Evolutionary conservation across 371 early-diverging fungal species (phyloP).

Genomic region (Mortierella sp.): DNA sequence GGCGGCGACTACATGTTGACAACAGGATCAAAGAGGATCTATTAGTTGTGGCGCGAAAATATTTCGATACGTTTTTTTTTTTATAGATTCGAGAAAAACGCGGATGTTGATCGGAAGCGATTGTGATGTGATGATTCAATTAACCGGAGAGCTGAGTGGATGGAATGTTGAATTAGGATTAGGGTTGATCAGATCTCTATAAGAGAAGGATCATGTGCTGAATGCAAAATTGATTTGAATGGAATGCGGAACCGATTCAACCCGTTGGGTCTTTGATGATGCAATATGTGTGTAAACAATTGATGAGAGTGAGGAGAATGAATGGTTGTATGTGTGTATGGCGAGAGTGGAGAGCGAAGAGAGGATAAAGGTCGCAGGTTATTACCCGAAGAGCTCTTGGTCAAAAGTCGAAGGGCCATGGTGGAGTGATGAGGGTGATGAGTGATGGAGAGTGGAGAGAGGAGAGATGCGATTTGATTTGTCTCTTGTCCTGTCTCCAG

Average conservation of each 20-base stretch:
- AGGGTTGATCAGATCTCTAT: background rate
- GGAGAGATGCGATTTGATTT: constrained; percentile 7
- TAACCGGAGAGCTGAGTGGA: background rate
- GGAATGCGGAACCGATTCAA: constrained; percentile 18
- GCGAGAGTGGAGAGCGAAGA: background rate
- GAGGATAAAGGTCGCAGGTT: background rate
- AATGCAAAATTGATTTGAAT: background rate
- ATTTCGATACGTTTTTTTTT: background rate
- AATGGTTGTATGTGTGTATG: background rate
- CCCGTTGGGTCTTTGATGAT: constrained; percentile 5
- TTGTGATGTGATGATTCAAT: background rate
- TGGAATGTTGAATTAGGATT: background rate
- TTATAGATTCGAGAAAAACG: constrained; percentile 1
- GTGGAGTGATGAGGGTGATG: constrained; percentile 28
- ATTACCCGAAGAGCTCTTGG: constrained; percentile 60
- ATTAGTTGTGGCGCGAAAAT: constrained; percentile 16
- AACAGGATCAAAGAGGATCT: background rate
- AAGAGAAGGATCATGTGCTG: background rate
- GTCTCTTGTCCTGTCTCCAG: constrained; percentile 8
- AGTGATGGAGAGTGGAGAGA: constrained; percentile 26
- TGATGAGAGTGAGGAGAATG: background rate
- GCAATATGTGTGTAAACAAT: background rate
- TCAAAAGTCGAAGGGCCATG: constrained; percentile 59
- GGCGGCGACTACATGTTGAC: constrained; percentile 46
- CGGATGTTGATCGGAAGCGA: constrained; percentile 4